A percentile compares a stretch with the other conserved stretches of the same genome.
Evolutionary conservation across 805 yeast genomes (phyloP).

Genomic region (Myxozyma udenii): DNA sequence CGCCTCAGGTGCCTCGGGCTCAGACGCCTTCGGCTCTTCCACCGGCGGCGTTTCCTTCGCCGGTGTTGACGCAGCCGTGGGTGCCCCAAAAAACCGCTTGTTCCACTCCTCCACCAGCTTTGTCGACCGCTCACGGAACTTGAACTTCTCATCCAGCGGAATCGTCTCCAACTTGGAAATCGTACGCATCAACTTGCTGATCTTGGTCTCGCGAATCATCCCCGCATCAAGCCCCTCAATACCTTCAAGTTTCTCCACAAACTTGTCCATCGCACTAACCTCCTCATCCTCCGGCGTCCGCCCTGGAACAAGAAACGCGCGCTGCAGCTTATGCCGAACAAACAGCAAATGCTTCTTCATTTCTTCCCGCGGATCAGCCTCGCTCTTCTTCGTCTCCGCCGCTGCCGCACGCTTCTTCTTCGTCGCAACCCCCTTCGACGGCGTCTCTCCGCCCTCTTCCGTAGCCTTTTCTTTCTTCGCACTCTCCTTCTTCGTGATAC

Average conservation of each 20-base stretch:
- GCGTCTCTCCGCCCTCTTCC: neutral
- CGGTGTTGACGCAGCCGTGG: slow-evolving; percentile 47
- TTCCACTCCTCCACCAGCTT: slow-evolving; percentile 34
- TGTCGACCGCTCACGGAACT: slow-evolving; percentile 34
- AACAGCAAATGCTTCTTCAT: slow-evolving; percentile 31
- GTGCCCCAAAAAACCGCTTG: neutral
- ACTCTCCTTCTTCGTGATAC: slow-evolving; percentile 27
- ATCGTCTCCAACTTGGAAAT: slow-evolving; percentile 34
- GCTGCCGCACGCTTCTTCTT: slow-evolving; percentile 19
- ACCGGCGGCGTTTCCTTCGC: slow-evolving; percentile 44
- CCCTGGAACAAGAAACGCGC: slow-evolving; percentile 33
- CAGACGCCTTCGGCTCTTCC: slow-evolving; percentile 35
- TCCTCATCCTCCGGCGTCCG: slow-evolving; percentile 33
- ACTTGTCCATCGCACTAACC: slow-evolving; percentile 33
- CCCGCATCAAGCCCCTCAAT: slow-evolving; percentile 35
- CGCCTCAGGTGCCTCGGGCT: neutral
- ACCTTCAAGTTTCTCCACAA: slow-evolving; percentile 34
- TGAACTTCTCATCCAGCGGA: slow-evolving; percentile 35
- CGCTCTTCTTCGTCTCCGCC: slow-evolving; percentile 6
- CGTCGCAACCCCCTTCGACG: slow-evolving; percentile 7
- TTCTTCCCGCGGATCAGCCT: slow-evolving; percentile 18
- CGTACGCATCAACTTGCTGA: slow-evolving; percentile 38
- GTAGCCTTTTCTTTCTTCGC: slow-evolving; percentile 15
- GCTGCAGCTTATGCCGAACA: slow-evolving; percentile 38
- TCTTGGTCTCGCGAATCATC: slow-evolving; percentile 37